These are phyloP conservation scores for Jaltomata sinuosa DNA, from an alignment of 257 asterid genomes.

Conservation along the genomic window DNA sequence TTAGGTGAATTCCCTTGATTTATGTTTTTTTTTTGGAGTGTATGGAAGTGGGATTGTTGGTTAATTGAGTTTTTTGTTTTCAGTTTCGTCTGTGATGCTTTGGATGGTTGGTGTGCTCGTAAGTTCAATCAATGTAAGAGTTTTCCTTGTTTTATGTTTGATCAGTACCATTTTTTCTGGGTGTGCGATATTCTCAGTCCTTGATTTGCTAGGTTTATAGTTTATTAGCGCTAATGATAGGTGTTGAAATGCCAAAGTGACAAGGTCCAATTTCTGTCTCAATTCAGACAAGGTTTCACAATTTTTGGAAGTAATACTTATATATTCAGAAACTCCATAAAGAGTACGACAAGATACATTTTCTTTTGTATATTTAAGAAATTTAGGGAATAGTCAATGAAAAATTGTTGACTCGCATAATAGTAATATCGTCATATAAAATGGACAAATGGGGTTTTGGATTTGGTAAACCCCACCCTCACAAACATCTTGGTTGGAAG, in stretches of 20 bases:
- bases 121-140: constrained; percentile 87
- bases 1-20: constrained; percentile 36
- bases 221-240: not conserved
- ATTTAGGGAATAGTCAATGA: not conserved
- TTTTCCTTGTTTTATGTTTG: constrained; percentile 1
- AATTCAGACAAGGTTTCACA: not conserved
- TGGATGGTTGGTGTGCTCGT: constrained; percentile 99
- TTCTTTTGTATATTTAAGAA: not conserved
- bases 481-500: not conserved
- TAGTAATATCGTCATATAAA: not conserved
- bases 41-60: constrained; percentile 7
- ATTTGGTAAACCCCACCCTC: not conserved
- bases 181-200: not conserved
- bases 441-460: not conserved
- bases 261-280: not conserved
- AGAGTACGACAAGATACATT: not conserved
- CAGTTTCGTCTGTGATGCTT: constrained; percentile 95
- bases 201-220: not conserved
- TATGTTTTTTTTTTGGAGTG: not conserved
- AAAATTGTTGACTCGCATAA: not conserved
- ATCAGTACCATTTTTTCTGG: not conserved
- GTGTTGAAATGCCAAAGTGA: not conserved
- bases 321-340: not conserved
- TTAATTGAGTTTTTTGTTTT: constrained; percentile 6
- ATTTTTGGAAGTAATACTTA: not conserved